Evolutionary conservation across 768 basidiomycete genomes (phyloP).

Genomic region (Boletus vinaceobasis): DNA sequence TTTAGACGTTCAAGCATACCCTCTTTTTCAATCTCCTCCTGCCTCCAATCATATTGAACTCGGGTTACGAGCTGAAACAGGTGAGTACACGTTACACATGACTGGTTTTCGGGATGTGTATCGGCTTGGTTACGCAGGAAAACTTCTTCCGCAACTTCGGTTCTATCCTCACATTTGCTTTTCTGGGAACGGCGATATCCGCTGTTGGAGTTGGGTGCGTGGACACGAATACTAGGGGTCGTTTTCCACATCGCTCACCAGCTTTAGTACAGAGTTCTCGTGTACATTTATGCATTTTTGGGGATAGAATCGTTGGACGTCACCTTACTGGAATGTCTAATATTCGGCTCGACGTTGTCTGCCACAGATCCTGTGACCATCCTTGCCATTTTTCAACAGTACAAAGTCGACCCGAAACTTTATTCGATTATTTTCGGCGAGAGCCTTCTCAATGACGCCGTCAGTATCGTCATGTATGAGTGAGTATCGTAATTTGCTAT

Average conservation of each 20-base stretch:
- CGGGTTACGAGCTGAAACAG: conserved; percentile 97
- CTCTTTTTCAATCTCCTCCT: conserved; percentile 98
- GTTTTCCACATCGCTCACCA: conserved; percentile 37
- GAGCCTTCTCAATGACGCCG: conserved; percentile 95
- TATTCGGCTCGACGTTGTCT: conserved; percentile 93
- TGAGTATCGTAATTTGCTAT: conserved; percentile 44
- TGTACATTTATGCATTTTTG: conserved; percentile 91
- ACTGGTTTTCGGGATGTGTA: background rate
- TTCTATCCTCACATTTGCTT: conserved; percentile 91
- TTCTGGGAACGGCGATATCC: conserved; percentile 93
- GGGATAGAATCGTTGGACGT: conserved; percentile 88
- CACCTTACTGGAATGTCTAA: conserved; percentile 87
- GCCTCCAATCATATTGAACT: conserved; percentile 97
- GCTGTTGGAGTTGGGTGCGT: conserved; percentile 93
- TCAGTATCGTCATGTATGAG: conserved; percentile 99
- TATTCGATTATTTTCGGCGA: conserved; percentile 98
- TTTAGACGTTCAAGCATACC: conserved; percentile 91
- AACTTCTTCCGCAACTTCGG: conserved; percentile 99
- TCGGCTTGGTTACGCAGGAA: conserved; percentile 50
- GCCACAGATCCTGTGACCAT: conserved; percentile 99
- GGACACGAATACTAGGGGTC: background rate
- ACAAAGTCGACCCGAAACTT: conserved; percentile 97
- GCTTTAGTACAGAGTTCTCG: conserved; percentile 71
- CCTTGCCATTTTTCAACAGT: conserved; percentile 95
- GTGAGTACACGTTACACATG: conserved; percentile 36